These are phyloP conservation scores for Stephania cephalantha DNA, from an alignment of 164 flowering plant genomes.

Conservation along the genomic window DNA sequence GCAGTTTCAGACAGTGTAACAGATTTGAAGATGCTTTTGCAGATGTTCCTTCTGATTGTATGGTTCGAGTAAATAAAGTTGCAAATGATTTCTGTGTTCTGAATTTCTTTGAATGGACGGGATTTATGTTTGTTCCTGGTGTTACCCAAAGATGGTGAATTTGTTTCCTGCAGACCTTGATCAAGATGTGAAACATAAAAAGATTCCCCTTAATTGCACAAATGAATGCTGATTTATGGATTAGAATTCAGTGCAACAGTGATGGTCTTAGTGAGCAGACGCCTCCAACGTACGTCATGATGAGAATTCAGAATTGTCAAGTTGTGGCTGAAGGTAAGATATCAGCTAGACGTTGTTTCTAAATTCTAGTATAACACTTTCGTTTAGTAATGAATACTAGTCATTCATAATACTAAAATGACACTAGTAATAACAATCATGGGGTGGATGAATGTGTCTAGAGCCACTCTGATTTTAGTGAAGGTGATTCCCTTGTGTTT, in stretches of 20 bases:
- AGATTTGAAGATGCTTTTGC: slow-evolving; percentile 24
- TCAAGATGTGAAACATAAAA: slow-evolving; percentile 13
- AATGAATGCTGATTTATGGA: slow-evolving; percentile 66
- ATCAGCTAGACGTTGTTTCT: neutral
- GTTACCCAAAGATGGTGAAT: slow-evolving; percentile 25
- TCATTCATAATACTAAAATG: neutral
- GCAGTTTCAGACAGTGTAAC: slow-evolving; percentile 29
- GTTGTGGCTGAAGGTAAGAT: slow-evolving; percentile 59
- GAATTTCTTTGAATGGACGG: slow-evolving; percentile 68
- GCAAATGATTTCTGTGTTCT: slow-evolving; percentile 29
- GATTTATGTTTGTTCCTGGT: slow-evolving; percentile 45
- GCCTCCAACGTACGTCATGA: slow-evolving; percentile 46
- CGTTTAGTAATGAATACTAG: neutral
- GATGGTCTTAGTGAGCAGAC: slow-evolving; percentile 16
- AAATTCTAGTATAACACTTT: neutral
- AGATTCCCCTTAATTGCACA: slow-evolving; percentile 35
- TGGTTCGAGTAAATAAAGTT: slow-evolving; percentile 33
- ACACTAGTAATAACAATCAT: neutral
- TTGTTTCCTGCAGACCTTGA: slow-evolving; percentile 14
- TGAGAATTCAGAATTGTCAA: slow-evolving; percentile 38
- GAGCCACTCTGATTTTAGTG: neutral
- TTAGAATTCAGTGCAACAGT: slow-evolving; percentile 55
- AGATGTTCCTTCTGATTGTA: slow-evolving; percentile 48
- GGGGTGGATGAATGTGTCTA: neutral
- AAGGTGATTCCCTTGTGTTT: neutral